phyloP scores from a whole-genome alignment of 345 rosid genomes.

The Hibiscus syriacus region DNA sequence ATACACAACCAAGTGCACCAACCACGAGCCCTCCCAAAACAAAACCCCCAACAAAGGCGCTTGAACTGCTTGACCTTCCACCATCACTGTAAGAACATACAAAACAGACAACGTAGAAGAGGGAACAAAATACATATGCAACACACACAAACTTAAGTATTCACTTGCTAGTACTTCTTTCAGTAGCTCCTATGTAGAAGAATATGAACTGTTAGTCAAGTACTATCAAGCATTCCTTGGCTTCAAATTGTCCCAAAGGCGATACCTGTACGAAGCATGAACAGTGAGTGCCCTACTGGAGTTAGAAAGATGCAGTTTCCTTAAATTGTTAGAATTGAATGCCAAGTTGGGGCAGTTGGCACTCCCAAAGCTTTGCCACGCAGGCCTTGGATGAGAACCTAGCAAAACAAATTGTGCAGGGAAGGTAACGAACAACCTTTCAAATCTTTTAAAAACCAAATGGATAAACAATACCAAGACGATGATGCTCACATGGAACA shows the following conservation, averaged over 20 bases:
- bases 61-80: slow-evolving; percentile 45
- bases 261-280: slow-evolving; percentile 67
- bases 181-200: not conserved
- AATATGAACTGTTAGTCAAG: not conserved
- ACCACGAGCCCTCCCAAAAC: slow-evolving; percentile 81
- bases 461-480: not conserved
- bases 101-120: not conserved
- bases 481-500: not conserved
- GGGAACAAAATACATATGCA: not conserved
- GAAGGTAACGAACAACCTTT: not conserved
- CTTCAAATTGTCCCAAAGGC: not conserved
- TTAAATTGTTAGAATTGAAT: slow-evolving; percentile 24
- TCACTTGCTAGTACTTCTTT: not conserved
- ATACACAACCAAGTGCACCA: slow-evolving; percentile 93
- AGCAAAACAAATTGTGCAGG: slow-evolving; percentile 1
- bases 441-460: not conserved
- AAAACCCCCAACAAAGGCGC: slow-evolving; percentile 81
- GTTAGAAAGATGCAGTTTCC: slow-evolving; percentile 34
- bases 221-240: not conserved
- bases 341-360: slow-evolving; percentile 35
- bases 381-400: slow-evolving; percentile 40
- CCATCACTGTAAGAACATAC: slow-evolving; percentile 46
- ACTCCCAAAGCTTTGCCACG: slow-evolving; percentile 16
- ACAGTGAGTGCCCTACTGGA: slow-evolving; percentile 40
- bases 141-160: not conserved